Evolutionary conservation across 352 stramenopile genomes (phyloP).

Genomic region (Aphanomyces stellatus): DNA sequence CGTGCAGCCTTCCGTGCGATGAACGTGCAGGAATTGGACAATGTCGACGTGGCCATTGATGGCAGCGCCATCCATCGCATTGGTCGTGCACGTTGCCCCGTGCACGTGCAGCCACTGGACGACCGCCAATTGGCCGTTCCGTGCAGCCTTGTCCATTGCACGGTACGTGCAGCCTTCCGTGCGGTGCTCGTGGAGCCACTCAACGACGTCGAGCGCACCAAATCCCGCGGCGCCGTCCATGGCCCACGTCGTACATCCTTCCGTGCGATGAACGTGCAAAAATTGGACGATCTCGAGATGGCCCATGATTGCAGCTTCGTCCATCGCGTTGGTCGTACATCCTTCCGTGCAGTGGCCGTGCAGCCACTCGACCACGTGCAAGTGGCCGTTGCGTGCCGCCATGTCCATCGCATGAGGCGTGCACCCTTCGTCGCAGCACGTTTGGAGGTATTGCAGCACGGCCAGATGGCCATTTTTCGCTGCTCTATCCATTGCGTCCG

Average conservation of each 20-base stretch:
- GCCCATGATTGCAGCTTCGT: not conserved
- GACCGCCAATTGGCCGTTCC: not conserved
- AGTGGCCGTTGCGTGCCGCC: not conserved
- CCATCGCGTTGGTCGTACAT: not conserved
- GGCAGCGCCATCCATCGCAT: conserved; percentile 6
- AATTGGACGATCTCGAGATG: not conserved
- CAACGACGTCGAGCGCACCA: not conserved
- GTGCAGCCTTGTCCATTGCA: not conserved
- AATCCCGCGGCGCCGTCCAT: not conserved
- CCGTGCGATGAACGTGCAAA: not conserved
- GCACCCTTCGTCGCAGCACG: conserved; percentile 1
- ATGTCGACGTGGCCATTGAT: conserved; percentile 11
- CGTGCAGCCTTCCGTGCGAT: not conserved
- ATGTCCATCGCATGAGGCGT: conserved; percentile 21
- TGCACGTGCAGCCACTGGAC: not conserved
- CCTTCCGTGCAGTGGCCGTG: not conserved
- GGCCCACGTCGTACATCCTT: not conserved
- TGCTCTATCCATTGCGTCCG: conserved; percentile 18
- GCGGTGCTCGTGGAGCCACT: not conserved
- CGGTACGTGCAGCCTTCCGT: not conserved
- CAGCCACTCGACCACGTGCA: not conserved
- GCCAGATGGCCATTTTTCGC: conserved; percentile 21
- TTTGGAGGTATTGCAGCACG: conserved; percentile 18
- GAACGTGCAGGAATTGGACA: conserved; percentile 10
- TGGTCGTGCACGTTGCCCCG: not conserved